Evolutionary conservation across 495 filamentous ascomycete species (phyloP), one percentile per base, ranked within the genome.

Genomic region (Lophiotrema nucula): DNA sequence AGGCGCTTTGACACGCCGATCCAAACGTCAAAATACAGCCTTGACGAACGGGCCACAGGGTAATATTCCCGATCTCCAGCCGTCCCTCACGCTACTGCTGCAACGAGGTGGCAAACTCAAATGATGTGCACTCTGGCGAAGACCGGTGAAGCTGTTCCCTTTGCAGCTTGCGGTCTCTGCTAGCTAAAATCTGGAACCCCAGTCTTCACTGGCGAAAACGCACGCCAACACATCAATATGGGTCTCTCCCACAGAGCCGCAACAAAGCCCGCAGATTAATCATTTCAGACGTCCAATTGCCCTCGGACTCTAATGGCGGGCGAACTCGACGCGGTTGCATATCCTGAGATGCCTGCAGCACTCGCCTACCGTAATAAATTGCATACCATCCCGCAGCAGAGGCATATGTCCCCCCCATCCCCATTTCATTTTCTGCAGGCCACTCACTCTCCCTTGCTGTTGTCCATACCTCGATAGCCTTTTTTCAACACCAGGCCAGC

Each of bases 181-280:
- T 66, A 65, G 66, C 66, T 53, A 60, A 58, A 61, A 49, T 60
- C 59, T 70, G 57, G 67, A 60, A 60, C 62, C 62, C 53, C 46
- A 27, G 33, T 39, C 45, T 58, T 56, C 53, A 68, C 86, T 93
- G 89, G 90, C 79, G 81, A 83, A 76, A 80, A 88, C 78, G 77
- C 73, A 85, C 86, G 90, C 90, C 90, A 96, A 79, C 90, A 83
- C 90, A 96, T 90, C 90, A 88, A 77, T 67, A 66, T 68, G 64
- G 69, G 68, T 62, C 67, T 66, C 59, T 65, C 56, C 41, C 57
- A 62, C 62, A 65, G 68, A 69, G 66, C 68, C 66, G 68, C 68
- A 69, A 64, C 67, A 66, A 58, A 37, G 66, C 68, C 54, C 56
- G 68, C 68, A 70, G 59, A 43, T 52, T 62, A 53, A 59, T 58